Conservation (phyloP, 1,139 yeast genomes). For the Lodderomyces parapsilosis region DNA sequence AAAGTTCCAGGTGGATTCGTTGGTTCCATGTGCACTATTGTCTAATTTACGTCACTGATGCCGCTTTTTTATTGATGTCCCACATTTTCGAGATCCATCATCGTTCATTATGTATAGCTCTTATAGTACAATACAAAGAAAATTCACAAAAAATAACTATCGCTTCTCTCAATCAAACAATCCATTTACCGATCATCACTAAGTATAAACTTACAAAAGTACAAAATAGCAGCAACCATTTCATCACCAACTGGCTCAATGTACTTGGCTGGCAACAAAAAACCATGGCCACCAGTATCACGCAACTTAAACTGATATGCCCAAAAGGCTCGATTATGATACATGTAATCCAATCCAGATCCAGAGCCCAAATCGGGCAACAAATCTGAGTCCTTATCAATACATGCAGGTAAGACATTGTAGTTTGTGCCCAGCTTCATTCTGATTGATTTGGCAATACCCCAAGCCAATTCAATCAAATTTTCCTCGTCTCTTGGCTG, state of each 20-base stretch:
- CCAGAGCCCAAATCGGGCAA: constrained; percentile 79
- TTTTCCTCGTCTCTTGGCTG: constrained; percentile 80
- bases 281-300: constrained; percentile 84
- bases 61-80: neutral
- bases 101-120: neutral
- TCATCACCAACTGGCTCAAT: constrained; percentile 79
- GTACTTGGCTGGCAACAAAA: constrained; percentile 67
- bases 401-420: constrained; percentile 73
- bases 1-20: constrained; percentile 2
- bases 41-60: constrained; percentile 1
- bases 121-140: neutral
- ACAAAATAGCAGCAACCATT: constrained; percentile 64
- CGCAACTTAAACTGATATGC: constrained; percentile 81
- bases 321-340: constrained; percentile 78
- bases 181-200: constrained; percentile 26
- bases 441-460: constrained; percentile 72
- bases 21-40: constrained; percentile 3
- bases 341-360: constrained; percentile 80
- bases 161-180: neutral
- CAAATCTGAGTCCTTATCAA: constrained; percentile 70
- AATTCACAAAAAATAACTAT: neutral
- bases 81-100: neutral
- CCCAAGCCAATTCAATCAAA: constrained; percentile 76
- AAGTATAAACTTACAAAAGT: constrained; percentile 67
- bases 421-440: constrained; percentile 60